Evolutionary conservation across 768 basidiomycete genomes (phyloP), one percentile per base, ranked within the genome.

Genomic region (Mycena rebaudengoi): DNA sequence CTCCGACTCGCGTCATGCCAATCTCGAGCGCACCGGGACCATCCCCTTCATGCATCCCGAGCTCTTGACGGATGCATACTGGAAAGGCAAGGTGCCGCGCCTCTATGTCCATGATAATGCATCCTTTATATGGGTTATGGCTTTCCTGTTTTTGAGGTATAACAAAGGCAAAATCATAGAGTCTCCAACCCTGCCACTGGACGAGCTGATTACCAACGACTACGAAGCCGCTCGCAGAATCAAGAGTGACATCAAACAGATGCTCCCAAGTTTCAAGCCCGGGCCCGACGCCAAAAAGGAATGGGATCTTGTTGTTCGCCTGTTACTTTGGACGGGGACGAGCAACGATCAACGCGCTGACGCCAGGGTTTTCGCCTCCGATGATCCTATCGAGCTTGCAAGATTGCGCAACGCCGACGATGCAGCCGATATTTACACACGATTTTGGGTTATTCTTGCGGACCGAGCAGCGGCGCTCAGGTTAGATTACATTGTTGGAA

Each of bases 21-120:
- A 10, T 37, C 35, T 46, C 16, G 64, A 70, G 26, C 64, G 64
- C 6, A 73, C 72, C 7, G 72, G 75, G 5, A 75, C 70, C 16
- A 41, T 76, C 5, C 70, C 75, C 21, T 80, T 79, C 68, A 79
- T 78, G 72, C 76, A 74, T 3, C 26, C 75, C 3, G 71, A 73
- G 13, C 57, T 79, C 18, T 65, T 78, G 25, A 60, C 32, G 5
- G 20, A 67, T 0, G 52, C 54, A 2, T 50, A 39, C n/a, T 65
- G 51, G 44, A 50, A 54, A 7, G 70, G 71, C 20, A 49, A 65
- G 26, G 50, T 71, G 5, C 5, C 48, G 18, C 71, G 67, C 20
- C 39, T 55, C 7, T 79, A 79, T 35, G 66, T 70, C 20, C 75
- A 79, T 54, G 76, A 79, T 39, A 35, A 70, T n/a, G 78, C 79